Evolutionary conservation across 106 monocot species (phyloP), one percentile per base, ranked within the genome.

Genomic region (Dioscorea alata): DNA sequence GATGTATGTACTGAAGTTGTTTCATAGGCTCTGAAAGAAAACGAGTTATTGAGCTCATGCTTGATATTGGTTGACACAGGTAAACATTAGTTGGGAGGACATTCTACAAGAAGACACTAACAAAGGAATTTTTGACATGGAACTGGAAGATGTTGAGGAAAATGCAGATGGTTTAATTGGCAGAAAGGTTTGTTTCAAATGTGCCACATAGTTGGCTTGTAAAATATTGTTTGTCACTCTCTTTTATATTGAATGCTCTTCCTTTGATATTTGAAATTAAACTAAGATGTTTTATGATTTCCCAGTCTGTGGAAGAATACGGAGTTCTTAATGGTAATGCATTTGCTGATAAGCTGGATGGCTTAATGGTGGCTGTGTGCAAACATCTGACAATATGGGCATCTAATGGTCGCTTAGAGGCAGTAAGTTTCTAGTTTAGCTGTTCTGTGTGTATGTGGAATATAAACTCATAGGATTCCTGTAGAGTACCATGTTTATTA

Each of bases 111-210:
- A 85, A 56, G 92, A 92, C 24, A 67, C 72, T 53, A 90, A 69
- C 69, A 87, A 71, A 77, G 90, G 92, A 12, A 78, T 99, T 74
- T 99, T 99, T 85, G 92, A 92, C 63, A 87, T 92, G 79, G 91
- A 96, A 60, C 64, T 88, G 56, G 97, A 92, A 76, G 89, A 90
- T 62, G 31, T 75, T 21, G 85, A 78, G 21, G 81, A 82, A 50
- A 65, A 66, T 72, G 62, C 32, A 20, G 53, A 57, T 68, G 69
- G 28, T 22, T 64, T 60, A 61, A 56, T 48, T 69, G 70, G 49
- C 68, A 56, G 12, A 63, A 79, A 82, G 84, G 91, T 91, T 19
- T 33, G 19, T 13, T 20, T 35, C 16, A 62, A 22, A 49, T 22
- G 13, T 50, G 13, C 10, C 2, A 66, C 22, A 48, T 20, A 63